Percentiles rank a stretch among this genome's conserved stretches.
phyloP scores from a whole-genome alignment of 306 rosid species.

The Comarum palustre region DNA sequence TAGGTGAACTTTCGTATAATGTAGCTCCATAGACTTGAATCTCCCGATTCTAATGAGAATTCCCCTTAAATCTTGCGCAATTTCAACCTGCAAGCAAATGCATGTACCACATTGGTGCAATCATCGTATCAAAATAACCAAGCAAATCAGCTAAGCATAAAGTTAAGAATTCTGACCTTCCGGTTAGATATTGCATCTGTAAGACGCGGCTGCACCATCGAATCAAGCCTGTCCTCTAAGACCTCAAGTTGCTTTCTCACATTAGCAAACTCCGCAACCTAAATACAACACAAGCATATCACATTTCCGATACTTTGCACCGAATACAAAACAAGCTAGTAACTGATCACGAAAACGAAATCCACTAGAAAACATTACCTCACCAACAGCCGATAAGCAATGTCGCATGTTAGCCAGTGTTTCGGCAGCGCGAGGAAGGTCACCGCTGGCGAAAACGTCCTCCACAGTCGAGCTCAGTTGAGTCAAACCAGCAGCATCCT shows the following conservation, averaged over 20 bases:
- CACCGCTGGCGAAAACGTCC: constrained; percentile 96
- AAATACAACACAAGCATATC: neutral
- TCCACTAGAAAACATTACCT: constrained; percentile 42
- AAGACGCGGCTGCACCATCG: constrained; percentile 93
- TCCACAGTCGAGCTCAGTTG: constrained; percentile 92
- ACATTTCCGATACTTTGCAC: neutral
- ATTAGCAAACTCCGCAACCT: constrained; percentile 99
- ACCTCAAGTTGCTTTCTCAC: constrained; percentile 96
- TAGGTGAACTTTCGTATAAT: constrained; percentile 86
- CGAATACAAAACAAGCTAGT: neutral
- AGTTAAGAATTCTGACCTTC: constrained; percentile 46
- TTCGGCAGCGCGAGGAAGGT: constrained; percentile 96
- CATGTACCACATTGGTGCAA: neutral
- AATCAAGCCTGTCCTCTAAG: constrained; percentile 92
- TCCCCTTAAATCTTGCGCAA: constrained; percentile 83
- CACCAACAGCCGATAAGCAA: constrained; percentile 98
- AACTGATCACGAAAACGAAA: constrained; percentile 6
- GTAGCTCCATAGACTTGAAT: constrained; percentile 86
- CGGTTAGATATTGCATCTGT: constrained; percentile 85
- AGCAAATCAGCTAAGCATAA: neutral
- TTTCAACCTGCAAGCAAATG: constrained; percentile 54
- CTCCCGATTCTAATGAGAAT: constrained; percentile 97
- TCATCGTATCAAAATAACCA: neutral
- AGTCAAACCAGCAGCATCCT: constrained; percentile 99
- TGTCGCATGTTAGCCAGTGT: constrained; percentile 96